Conservation (phyloP, 75 land plant genomes). For the Pinus tabuliformis region DNA sequence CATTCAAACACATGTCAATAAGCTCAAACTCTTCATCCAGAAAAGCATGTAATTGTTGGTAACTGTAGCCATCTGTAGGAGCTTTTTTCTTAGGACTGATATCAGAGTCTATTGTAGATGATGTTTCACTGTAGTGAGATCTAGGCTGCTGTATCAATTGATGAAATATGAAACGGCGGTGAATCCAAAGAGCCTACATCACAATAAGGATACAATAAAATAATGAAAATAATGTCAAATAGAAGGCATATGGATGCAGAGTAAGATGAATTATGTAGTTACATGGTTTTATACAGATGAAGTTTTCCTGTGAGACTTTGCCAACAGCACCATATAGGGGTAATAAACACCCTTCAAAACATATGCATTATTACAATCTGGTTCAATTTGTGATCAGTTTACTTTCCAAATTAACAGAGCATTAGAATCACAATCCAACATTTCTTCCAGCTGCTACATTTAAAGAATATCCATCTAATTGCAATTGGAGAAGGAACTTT, state of each 20-base stretch:
- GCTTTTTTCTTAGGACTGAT: background rate
- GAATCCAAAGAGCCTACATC: slow-evolving; percentile 6
- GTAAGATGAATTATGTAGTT: background rate
- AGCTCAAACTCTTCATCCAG: slow-evolving; percentile 1
- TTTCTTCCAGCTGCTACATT: background rate
- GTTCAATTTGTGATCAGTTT: background rate
- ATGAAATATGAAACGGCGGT: slow-evolving; percentile 1
- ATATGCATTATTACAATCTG: background rate
- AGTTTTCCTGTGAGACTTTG: background rate
- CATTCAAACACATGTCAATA: background rate
- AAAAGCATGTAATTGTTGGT: background rate
- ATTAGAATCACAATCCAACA: background rate
- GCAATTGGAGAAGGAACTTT: background rate
- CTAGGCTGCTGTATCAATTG: slow-evolving; percentile 4
- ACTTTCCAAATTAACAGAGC: background rate
- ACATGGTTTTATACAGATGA: background rate
- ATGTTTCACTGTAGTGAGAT: background rate
- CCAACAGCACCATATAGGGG: background rate
- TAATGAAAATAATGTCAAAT: background rate
- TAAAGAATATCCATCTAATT: background rate
- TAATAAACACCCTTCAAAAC: background rate
- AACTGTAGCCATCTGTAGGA: background rate
- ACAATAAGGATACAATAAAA: background rate
- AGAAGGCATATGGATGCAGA: background rate
- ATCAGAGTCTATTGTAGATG: background rate